Conservation (phyloP, 2,329 filamentous ascomycete species). For the Botryotinia convoluta region DNA sequence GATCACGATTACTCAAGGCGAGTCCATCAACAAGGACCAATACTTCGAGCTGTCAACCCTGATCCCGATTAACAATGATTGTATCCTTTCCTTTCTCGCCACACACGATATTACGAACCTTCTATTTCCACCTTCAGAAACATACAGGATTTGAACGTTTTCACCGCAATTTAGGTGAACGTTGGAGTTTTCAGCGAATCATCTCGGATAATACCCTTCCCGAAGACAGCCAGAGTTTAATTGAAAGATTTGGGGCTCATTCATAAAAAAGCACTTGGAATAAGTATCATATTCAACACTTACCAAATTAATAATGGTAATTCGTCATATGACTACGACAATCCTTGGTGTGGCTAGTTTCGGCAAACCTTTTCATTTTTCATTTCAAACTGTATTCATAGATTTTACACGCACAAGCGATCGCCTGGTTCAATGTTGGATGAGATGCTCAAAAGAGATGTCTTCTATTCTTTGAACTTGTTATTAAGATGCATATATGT, state of each 20-base stretch:
- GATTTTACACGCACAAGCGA: conserved; percentile 18
- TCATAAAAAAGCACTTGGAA: background rate
- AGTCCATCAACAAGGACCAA: conserved; percentile 45
- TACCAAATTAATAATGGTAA: background rate
- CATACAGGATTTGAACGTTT: conserved; percentile 21
- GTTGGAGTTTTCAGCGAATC: conserved; percentile 20
- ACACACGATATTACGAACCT: conserved; percentile 18
- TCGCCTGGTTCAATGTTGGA: conserved; percentile 1
- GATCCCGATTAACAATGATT: conserved; percentile 39
- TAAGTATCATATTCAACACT: background rate
- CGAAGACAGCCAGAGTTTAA: conserved; percentile 8
- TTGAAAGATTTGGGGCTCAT: background rate
- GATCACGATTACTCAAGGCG: conserved; percentile 63
- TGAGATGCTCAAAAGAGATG: conserved; percentile 13
- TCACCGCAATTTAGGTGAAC: conserved; percentile 18
- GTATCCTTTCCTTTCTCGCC: conserved; percentile 21
- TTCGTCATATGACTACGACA: background rate
- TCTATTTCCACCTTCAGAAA: conserved; percentile 3
- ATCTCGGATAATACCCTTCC: conserved; percentile 16
- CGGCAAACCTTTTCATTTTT: background rate
- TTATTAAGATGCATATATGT: conserved; percentile 5
- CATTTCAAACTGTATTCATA: conserved; percentile 19
- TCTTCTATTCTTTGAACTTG: background rate
- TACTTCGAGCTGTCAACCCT: conserved; percentile 62
- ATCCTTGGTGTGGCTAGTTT: background rate